A percentile compares a stretch with the other conserved stretches of the same genome.
Evolutionary conservation across 495 filamentous ascomycete species (phyloP).

Genomic region (Geoglossum glabrum): DNA sequence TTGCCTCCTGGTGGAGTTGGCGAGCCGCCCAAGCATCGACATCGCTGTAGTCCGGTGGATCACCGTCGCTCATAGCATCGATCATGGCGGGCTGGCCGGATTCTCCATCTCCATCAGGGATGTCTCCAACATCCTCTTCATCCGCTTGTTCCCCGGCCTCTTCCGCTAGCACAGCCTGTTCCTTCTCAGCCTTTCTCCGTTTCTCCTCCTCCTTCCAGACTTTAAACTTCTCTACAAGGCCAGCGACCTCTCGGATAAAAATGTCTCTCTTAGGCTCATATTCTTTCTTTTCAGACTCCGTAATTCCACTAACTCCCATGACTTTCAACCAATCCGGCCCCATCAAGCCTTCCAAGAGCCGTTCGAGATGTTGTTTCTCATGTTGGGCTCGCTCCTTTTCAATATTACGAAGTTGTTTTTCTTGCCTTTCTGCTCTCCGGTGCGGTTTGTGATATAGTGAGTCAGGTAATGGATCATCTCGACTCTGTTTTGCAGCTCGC

Average conservation of each 20-base stretch:
- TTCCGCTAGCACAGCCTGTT: conserved; percentile 26
- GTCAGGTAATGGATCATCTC: conserved; percentile 49
- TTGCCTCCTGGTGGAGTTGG: conserved; percentile 56
- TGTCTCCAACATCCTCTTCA: conserved; percentile 18
- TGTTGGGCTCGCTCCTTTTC: conserved; percentile 84
- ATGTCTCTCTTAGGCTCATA: conserved; percentile 71
- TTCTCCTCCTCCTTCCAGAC: conserved; percentile 83
- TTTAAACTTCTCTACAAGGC: conserved; percentile 68
- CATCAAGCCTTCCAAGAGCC: conserved; percentile 67
- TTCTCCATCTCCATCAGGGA: conserved; percentile 16
- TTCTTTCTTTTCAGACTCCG: conserved; percentile 60
- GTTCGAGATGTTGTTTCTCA: conserved; percentile 71
- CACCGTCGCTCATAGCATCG: conserved; percentile 23
- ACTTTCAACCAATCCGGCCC: conserved; percentile 84
- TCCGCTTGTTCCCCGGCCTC: conserved; percentile 24
- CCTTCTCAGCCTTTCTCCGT: conserved; percentile 47
- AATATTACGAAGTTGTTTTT: conserved; percentile 83
- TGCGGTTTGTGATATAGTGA: conserved; percentile 47
- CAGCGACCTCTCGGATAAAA: conserved; percentile 62
- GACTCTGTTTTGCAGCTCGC: conserved; percentile 19
- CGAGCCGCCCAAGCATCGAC: conserved; percentile 51
- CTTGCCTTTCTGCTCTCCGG: conserved; percentile 60
- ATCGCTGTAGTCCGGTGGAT: conserved; percentile 43
- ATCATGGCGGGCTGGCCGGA: conserved; percentile 12
- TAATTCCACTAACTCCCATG: conserved; percentile 79